Evolutionary conservation across 495 filamentous ascomycete genomes (phyloP).

Genomic region (Xylaria bambusicola): DNA sequence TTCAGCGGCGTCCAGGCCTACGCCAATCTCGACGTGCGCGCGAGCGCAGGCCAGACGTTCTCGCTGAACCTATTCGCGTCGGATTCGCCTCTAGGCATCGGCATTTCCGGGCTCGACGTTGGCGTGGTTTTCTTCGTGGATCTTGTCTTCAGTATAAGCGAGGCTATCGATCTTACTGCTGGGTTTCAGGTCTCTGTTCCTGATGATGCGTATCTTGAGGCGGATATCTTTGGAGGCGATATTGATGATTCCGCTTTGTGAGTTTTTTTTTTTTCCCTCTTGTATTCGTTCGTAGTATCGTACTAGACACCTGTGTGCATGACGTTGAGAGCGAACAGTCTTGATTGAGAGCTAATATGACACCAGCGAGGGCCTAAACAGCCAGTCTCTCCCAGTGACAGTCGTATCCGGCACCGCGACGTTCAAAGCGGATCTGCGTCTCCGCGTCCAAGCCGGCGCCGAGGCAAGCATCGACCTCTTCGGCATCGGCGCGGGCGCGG

Average conservation of each 20-base stretch:
- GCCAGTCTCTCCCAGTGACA: conserved; percentile 32
- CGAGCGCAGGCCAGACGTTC: conserved; percentile 22
- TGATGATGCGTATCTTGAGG: conserved; percentile 31
- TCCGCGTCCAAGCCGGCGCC: conserved; percentile 36
- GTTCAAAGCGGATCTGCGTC: conserved; percentile 36
- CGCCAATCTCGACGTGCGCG: conserved; percentile 18
- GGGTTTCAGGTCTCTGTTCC: conserved; percentile 37
- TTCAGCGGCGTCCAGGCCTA: conserved; percentile 30
- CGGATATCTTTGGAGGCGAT: conserved; percentile 32
- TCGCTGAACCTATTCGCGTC: conserved; percentile 27
- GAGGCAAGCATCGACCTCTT: conserved; percentile 27
- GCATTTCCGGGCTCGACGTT: conserved; percentile 25
- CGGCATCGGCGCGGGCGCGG: conserved; percentile 34
- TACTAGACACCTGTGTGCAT: no score
- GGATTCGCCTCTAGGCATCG: conserved; percentile 25
- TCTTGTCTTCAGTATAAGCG: conserved; percentile 35
- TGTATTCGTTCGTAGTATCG: no score
- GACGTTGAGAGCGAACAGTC: no score
- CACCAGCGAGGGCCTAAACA: conserved; percentile 30
- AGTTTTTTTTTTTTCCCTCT: not conserved
- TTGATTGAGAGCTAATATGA: not conserved
- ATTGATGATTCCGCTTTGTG: conserved; percentile 36
- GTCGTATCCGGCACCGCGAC: conserved; percentile 30
- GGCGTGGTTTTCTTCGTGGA: conserved; percentile 36
- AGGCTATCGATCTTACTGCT: conserved; percentile 33